Conservation (phyloP, 495 filamentous ascomycete genomes). For the Tuber brumale region DNA sequence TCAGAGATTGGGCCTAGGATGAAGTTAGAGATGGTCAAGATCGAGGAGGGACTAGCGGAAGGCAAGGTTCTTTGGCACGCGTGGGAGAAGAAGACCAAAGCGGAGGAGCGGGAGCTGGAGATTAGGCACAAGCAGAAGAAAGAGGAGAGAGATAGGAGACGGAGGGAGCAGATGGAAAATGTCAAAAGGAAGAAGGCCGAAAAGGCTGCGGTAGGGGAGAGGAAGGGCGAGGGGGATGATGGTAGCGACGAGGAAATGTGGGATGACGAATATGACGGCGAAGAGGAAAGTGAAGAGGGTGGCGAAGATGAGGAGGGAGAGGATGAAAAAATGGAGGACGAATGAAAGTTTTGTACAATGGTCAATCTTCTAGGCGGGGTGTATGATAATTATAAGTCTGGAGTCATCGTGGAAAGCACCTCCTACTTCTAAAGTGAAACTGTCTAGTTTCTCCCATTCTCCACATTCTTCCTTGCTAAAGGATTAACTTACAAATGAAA, state of each 20-base stretch:
- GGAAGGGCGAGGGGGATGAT: conserved; percentile 52
- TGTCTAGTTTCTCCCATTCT: neutral
- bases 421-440: neutral
- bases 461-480: neutral
- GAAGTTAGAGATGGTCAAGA: conserved; percentile 83
- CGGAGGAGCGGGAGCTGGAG: conserved; percentile 70
- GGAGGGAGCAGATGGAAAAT: conserved; percentile 75
- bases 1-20: conserved; percentile 88
- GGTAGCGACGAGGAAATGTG: conserved; percentile 37
- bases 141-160: conserved; percentile 74
- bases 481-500: neutral
- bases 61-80: conserved; percentile 98
- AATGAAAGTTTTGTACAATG: conserved; percentile 17
- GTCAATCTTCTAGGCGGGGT: neutral
- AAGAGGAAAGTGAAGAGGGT: conserved; percentile 6
- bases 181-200: conserved; percentile 72
- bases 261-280: conserved; percentile 27
- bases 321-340: conserved; percentile 26
- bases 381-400: neutral
- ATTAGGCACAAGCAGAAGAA: conserved; percentile 68
- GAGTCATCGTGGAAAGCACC: neutral
- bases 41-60: conserved; percentile 86
- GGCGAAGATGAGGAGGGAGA: conserved; percentile 15
- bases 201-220: conserved; percentile 53
- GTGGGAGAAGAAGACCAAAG: conserved; percentile 71